Conservation (phyloP, 805 yeast genomes). For the Nakazawaea siamensis region DNA sequence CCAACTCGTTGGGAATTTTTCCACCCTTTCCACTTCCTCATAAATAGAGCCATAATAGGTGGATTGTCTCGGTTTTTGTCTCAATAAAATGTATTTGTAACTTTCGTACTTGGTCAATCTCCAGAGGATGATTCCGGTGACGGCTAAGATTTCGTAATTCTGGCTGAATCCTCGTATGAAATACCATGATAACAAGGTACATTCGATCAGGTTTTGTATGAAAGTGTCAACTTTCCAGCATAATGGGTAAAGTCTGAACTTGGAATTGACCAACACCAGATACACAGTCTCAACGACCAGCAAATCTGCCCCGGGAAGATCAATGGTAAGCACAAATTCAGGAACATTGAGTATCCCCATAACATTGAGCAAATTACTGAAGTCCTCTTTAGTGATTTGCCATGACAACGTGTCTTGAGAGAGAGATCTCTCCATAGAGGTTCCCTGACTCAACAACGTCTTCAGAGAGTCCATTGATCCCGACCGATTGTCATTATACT, state of each 20-base stretch:
- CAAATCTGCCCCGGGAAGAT: background rate
- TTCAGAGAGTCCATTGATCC: background rate
- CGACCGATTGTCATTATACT: background rate
- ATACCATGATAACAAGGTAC: background rate
- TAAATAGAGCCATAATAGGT: no score
- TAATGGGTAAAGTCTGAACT: background rate
- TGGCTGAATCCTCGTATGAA: background rate
- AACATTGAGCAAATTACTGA: no score
- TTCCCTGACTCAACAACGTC: background rate
- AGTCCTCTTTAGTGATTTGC: background rate
- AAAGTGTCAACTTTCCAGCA: constrained; percentile 4
- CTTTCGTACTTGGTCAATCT: background rate
- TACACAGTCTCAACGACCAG: background rate
- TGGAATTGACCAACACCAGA: background rate
- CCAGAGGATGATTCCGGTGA: background rate
- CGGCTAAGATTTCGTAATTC: background rate
- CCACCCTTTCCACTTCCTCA: no score
- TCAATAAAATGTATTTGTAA: constrained; percentile 2
- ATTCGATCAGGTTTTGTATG: background rate
- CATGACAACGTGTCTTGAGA: background rate
- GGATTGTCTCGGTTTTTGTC: no score
- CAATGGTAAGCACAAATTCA: constrained; percentile 2
- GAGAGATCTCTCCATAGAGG: background rate
- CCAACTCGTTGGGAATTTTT: no score
- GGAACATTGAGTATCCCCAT: constrained; percentile 6